Evolutionary conservation across 2,329 filamentous ascomycete species (phyloP).

Genomic region (Cercospora beticola): DNA sequence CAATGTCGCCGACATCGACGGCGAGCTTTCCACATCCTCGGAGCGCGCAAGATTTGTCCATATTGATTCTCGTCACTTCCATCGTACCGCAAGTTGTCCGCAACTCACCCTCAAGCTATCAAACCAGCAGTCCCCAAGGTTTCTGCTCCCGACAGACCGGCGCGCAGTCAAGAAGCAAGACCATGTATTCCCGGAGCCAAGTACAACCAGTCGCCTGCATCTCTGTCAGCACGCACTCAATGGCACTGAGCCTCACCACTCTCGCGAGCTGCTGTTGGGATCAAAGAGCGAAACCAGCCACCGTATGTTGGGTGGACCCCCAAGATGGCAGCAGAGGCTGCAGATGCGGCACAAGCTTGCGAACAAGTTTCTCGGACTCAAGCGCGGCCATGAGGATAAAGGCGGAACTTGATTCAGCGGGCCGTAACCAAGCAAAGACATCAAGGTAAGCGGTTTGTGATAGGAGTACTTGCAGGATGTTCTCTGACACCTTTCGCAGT

Average conservation of each 20-base stretch:
- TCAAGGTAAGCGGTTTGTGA: neutral
- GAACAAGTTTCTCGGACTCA: neutral
- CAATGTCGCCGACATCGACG: neutral
- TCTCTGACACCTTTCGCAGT: neutral
- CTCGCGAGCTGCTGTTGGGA: neutral
- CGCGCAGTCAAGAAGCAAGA: neutral
- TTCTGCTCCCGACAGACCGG: neutral
- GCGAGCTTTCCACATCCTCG: neutral
- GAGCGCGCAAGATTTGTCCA: neutral
- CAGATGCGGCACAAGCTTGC: neutral
- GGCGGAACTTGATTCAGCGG: neutral
- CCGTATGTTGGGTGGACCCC: neutral
- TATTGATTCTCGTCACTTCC: neutral
- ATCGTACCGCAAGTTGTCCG: neutral
- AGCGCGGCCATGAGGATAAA: neutral
- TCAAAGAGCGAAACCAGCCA: neutral
- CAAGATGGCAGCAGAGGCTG: neutral
- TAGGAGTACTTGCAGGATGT: neutral
- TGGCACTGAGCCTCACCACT: neutral
- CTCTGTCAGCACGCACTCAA: neutral
- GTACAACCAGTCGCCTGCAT: neutral
- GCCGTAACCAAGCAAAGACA: neutral
- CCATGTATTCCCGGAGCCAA: neutral
- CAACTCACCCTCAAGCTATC: neutral
- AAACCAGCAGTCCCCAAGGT: neutral